These are phyloP conservation scores for Astragalus membranaceus DNA, from an alignment of 306 rosid species.

Conservation along the genomic window DNA sequence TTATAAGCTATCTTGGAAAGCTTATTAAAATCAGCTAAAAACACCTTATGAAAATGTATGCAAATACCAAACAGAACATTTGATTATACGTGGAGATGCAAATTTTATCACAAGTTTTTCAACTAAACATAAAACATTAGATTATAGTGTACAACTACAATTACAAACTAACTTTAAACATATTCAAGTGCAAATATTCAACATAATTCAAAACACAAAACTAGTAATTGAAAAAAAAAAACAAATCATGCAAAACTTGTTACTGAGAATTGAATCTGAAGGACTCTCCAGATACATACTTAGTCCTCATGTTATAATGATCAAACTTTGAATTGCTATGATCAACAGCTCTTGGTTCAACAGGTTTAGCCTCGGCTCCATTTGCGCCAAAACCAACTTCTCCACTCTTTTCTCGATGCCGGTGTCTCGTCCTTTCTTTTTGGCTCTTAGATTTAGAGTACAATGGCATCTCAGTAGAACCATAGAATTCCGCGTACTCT, in stretches of 20 bases:
- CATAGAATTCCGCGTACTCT: conserved; percentile 70
- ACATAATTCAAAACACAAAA: conserved; percentile 28
- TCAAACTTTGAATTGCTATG: conserved; percentile 49
- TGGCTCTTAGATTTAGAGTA: conserved; percentile 65
- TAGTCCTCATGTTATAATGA: conserved; percentile 66
- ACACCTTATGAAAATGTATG: too few species aligned
- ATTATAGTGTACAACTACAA: conserved; percentile 22
- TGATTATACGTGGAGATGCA: too few species aligned
- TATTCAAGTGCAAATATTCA: conserved; percentile 15
- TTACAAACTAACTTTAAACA: conserved; percentile 19
- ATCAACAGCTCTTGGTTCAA: conserved; percentile 45
- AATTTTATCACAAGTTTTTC: too few species aligned
- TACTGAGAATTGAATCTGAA: conserved; percentile 40
- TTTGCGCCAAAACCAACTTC: conserved; percentile 45
- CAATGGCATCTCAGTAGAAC: conserved; percentile 61
- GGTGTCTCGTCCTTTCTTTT: conserved; percentile 76
- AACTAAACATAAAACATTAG: conserved; percentile 7
- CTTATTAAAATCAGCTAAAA: too few species aligned
- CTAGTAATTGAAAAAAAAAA: background rate
- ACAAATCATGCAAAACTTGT: conserved; percentile 10
- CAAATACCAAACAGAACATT: too few species aligned
- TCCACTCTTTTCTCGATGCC: conserved; percentile 80
- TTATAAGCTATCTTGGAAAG: too few species aligned
- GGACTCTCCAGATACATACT: conserved; percentile 44
- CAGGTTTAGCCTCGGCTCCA: conserved; percentile 47